Percentiles rank a stretch among this genome's conserved stretches.
These are phyloP conservation scores for Eucalyptus marginata DNA, from an alignment of 345 rosid genomes.

Conservation along the genomic window DNA sequence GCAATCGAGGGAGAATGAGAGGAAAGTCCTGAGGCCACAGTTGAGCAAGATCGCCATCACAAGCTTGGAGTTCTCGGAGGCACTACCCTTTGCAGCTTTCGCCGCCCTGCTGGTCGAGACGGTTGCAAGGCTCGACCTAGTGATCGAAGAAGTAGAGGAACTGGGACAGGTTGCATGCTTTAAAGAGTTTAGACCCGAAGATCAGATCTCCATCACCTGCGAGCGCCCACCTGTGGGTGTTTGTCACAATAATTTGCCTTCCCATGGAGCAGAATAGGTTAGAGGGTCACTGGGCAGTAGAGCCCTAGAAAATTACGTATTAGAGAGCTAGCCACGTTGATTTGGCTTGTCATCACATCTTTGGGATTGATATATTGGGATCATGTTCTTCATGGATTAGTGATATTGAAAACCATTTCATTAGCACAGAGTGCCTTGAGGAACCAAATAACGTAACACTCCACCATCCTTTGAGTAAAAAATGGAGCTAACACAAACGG, in stretches of 20 bases:
- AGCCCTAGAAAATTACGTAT: neutral
- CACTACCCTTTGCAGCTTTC: conserved; percentile 83
- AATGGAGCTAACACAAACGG: neutral
- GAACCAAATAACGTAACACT: neutral
- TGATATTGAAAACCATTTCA: neutral
- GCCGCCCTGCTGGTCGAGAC: conserved; percentile 64
- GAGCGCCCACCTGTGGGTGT: conserved; percentile 7
- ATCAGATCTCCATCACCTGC: conserved; percentile 7
- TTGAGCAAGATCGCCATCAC: conserved; percentile 57
- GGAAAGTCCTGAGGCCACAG: conserved; percentile 57
- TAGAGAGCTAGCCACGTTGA: neutral
- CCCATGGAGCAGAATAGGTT: conserved; percentile 8
- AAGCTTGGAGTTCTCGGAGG: conserved; percentile 67
- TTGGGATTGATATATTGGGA: neutral
- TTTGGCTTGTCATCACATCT: neutral
- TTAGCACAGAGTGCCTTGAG: neutral
- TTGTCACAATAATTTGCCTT: conserved; percentile 6
- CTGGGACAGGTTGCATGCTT: conserved; percentile 57
- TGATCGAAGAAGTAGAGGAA: conserved; percentile 65
- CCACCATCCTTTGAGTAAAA: neutral
- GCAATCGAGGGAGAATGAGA: conserved; percentile 12
- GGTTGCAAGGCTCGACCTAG: conserved; percentile 62
- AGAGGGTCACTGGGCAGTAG: neutral
- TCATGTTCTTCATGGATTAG: neutral
- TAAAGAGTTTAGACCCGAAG: conserved; percentile 37